Conservation (phyloP, 2,329 filamentous ascomycete species). For the Tolypocladium cylindrosporum region DNA sequence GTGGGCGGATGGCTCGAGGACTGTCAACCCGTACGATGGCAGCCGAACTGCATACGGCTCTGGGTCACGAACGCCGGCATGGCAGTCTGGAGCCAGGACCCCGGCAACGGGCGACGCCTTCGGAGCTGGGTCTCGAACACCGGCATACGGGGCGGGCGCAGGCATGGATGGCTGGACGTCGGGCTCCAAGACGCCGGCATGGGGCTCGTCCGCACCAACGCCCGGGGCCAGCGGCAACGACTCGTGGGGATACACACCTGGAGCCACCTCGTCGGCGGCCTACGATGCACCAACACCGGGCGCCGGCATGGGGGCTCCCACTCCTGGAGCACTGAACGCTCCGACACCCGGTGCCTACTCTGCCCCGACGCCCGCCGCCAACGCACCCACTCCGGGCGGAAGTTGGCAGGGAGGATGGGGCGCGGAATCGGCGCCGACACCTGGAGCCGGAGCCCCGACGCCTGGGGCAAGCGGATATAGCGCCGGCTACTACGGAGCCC, state of each 20-base stretch:
- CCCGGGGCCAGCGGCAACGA: constrained; percentile 48
- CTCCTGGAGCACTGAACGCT: constrained; percentile 53
- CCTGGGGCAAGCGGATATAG: constrained; percentile 52
- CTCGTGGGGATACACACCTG: constrained; percentile 50
- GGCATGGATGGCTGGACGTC: constrained; percentile 50
- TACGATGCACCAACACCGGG: constrained; percentile 66
- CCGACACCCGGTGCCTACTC: constrained; percentile 62
- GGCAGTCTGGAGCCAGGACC: constrained; percentile 70
- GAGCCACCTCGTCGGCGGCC: constrained; percentile 31
- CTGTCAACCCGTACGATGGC: constrained; percentile 62
- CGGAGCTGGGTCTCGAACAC: constrained; percentile 58
- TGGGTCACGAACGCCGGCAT: constrained; percentile 63
- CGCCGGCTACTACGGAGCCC: constrained; percentile 40
- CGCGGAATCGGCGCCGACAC: constrained; percentile 56
- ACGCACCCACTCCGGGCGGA: constrained; percentile 60
- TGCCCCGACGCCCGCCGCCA: constrained; percentile 53
- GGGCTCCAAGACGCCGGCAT: constrained; percentile 71
- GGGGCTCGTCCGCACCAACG: constrained; percentile 49
- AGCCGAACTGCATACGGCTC: constrained; percentile 69
- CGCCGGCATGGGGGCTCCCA: constrained; percentile 47
- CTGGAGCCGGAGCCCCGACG: constrained; percentile 56
- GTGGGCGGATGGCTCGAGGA: constrained; percentile 59
- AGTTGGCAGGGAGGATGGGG: constrained; percentile 51
- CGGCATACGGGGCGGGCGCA: constrained; percentile 42
- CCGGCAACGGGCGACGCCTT: constrained; percentile 51